These are phyloP conservation scores for Vitis amurensis DNA, from an alignment of 164 flowering plant genomes.

Conservation along the genomic window DNA sequence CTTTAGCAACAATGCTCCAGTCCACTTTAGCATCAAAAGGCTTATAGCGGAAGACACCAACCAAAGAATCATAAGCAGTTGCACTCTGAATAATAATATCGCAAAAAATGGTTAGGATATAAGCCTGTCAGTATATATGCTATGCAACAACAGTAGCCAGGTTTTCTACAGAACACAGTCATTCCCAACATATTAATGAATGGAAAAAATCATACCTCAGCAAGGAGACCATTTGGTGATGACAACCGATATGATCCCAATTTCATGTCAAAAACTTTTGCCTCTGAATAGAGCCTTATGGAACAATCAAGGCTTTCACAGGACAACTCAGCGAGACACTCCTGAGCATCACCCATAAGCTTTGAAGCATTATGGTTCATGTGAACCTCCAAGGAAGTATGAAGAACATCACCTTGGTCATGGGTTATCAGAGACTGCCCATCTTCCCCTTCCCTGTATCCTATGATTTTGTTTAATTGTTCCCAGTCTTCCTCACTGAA, in stretches of 20 bases:
- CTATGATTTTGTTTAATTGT: conserved; percentile 75
- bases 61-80: conserved; percentile 62
- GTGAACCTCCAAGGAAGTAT: conserved; percentile 70
- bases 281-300: conserved; percentile 71
- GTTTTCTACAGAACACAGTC: background rate
- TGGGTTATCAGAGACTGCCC: conserved; percentile 37
- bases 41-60: conserved; percentile 78
- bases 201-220: conserved; percentile 54
- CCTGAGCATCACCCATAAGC: conserved; percentile 51
- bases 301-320: conserved; percentile 81
- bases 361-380: conserved; percentile 95
- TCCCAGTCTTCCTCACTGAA: conserved; percentile 92
- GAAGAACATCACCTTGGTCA: conserved; percentile 52
- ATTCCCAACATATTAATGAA: background rate
- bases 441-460: conserved; percentile 79
- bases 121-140: background rate
- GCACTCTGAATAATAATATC: conserved; percentile 73
- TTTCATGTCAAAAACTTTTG: conserved; percentile 79
- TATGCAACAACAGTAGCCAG: background rate
- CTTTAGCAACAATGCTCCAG: conserved; percentile 94
- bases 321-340: conserved; percentile 83
- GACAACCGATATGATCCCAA: conserved; percentile 83
- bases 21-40: conserved; percentile 87
- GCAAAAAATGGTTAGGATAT: conserved; percentile 1
- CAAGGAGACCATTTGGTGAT: conserved; percentile 90